These are phyloP conservation scores for Smittium culicis DNA, from an alignment of 371 early-diverging fungal genomes.

Conservation along the genomic window DNA sequence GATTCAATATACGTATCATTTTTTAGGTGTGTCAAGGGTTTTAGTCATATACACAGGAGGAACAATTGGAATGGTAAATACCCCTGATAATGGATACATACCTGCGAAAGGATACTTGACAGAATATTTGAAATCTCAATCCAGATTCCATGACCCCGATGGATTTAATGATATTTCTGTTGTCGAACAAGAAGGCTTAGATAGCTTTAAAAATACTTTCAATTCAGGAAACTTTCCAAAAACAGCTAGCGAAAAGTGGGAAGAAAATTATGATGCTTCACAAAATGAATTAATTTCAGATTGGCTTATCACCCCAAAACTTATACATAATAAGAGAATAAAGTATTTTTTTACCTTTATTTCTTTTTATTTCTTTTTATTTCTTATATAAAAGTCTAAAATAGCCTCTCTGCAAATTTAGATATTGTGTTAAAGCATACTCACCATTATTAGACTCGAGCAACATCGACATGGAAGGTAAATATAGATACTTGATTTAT, in stretches of 20 bases:
- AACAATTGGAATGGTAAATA: conserved; percentile 90
- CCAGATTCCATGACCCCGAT: conserved; percentile 76
- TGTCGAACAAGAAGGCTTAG: conserved; percentile 16
- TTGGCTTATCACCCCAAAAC: conserved; percentile 79
- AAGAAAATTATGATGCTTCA: neutral
- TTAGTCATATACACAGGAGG: conserved; percentile 87
- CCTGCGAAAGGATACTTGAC: conserved; percentile 67
- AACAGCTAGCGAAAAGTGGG: neutral
- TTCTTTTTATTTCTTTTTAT: neutral
- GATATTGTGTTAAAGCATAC: conserved; percentile 82
- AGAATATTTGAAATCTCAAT: conserved; percentile 51
- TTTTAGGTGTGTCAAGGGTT: conserved; percentile 55
- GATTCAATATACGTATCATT: too few relatives aligned
- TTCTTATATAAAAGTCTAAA: neutral
- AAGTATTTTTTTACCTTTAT: conserved; percentile 29
- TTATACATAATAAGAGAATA: conserved; percentile 83
- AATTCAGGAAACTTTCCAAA: neutral
- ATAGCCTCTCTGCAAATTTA: neutral
- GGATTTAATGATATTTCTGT: conserved; percentile 19
- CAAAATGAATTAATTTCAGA: conserved; percentile 19
- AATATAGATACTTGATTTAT: too few relatives aligned
- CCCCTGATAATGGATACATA: conserved; percentile 54
- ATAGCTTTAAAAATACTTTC: conserved; percentile 12
- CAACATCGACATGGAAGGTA: conserved; percentile 81
- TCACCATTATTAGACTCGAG: conserved; percentile 84